These are phyloP conservation scores for Penicillium brevicompactum DNA, from an alignment of 2,329 filamentous ascomycete genomes.

Conservation along the genomic window DNA sequence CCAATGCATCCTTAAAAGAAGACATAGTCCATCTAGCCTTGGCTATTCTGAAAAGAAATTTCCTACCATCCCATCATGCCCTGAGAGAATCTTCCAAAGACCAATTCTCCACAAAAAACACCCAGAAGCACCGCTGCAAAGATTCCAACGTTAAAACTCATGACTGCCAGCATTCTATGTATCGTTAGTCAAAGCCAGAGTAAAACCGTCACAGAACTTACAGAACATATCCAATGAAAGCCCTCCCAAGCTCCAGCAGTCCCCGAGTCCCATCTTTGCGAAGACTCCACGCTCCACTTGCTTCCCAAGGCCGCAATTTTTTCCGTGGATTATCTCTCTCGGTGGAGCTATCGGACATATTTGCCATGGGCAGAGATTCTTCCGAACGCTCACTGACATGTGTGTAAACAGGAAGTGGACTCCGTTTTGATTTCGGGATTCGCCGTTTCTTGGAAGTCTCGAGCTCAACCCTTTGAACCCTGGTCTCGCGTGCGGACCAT, in stretches of 20 bases:
- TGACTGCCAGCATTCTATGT: conserved; percentile 9
- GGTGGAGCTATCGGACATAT: not conserved
- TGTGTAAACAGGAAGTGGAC: conserved; percentile 1
- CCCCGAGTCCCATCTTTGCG: conserved; percentile 1
- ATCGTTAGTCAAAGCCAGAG: not conserved
- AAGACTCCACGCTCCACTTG: conserved; percentile 5
- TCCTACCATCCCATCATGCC: not conserved
- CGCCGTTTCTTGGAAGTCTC: not conserved
- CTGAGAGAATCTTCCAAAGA: conserved; percentile 4
- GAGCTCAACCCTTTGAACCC: not conserved
- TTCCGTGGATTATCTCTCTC: not conserved
- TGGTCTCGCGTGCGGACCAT: not conserved
- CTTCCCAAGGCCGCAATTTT: not conserved
- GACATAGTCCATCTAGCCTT: too few species aligned
- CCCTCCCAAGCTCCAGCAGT: conserved; percentile 1
- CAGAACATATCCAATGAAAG: conserved; percentile 10
- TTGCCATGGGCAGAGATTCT: not conserved
- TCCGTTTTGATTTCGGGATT: conserved; percentile 3
- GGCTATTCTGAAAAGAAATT: too few species aligned
- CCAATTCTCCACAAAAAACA: conserved; percentile 1
- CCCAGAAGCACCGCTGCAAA: conserved; percentile 1
- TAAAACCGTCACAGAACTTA: not conserved
- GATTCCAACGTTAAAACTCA: conserved; percentile 7
- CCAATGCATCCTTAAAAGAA: too few species aligned
- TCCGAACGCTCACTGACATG: not conserved